Evolutionary conservation across 140 eudicot species (phyloP).

Genomic region (Oenanthe javanica): DNA sequence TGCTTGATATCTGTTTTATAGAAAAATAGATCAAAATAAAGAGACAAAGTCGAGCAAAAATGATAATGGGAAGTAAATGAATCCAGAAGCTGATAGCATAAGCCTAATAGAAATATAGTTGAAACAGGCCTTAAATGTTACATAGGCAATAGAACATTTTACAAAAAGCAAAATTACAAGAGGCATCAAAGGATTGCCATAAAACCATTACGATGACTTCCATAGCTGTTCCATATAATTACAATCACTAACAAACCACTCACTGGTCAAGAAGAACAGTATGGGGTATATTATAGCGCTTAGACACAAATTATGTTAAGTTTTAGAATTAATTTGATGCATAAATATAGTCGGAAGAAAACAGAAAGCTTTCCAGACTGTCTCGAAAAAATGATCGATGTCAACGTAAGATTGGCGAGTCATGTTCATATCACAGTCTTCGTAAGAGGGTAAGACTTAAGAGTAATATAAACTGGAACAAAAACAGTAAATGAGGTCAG

Average conservation of each 20-base stretch:
- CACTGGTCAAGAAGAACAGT: background rate
- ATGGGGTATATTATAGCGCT: background rate
- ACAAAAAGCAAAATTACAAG: background rate
- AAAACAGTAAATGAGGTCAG: background rate
- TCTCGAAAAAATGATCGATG: background rate
- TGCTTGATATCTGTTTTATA: slow-evolving; percentile 46
- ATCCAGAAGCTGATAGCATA: background rate
- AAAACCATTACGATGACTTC: background rate
- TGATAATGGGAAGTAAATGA: background rate
- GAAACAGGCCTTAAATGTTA: background rate
- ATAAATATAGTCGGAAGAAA: background rate
- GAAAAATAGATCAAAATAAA: background rate
- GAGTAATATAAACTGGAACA: background rate
- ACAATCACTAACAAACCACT: background rate
- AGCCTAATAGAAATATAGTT: background rate
- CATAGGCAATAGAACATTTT: background rate
- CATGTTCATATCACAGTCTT: background rate
- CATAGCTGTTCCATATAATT: background rate
- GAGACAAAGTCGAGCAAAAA: background rate
- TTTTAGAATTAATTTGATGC: background rate
- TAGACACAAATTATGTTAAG: background rate
- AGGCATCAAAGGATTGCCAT: background rate
- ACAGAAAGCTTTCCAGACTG: background rate
- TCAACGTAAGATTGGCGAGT: background rate
- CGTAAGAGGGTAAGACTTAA: background rate